Conservation (phyloP, 2,329 filamentous ascomycete species). For the Hymenoscyphus occultus region DNA sequence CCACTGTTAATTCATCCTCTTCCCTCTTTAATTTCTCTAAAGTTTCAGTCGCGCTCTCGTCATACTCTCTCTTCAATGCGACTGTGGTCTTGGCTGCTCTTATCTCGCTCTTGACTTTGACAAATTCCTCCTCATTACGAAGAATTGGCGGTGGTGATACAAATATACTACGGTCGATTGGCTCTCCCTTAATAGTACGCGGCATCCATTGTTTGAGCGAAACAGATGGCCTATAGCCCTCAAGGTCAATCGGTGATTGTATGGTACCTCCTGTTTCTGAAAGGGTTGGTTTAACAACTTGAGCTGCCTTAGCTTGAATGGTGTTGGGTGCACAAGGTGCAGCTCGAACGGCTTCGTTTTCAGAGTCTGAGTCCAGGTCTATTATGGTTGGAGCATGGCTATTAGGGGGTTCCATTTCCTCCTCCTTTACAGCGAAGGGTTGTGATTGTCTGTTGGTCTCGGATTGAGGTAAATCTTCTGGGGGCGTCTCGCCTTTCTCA, state of each 20-base stretch:
- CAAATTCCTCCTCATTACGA: not conserved
- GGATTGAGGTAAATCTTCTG: conserved; percentile 5
- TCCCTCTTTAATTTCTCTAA: conserved; percentile 14
- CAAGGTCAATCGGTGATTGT: not conserved
- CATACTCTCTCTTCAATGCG: not conserved
- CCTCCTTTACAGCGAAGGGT: not conserved
- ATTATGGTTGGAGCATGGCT: not conserved
- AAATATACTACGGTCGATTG: not conserved
- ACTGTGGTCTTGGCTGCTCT: not conserved
- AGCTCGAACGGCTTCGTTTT: not conserved
- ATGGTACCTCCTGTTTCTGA: no score
- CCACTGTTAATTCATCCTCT: conserved; percentile 11
- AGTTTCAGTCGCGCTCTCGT: conserved; percentile 1
- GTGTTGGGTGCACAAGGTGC: no score
- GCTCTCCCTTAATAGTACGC: not conserved
- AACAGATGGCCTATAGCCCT: not conserved
- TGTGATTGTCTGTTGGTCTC: not conserved
- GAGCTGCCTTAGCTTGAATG: not conserved
- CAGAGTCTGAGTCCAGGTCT: not conserved
- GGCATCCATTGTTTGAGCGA: not conserved
- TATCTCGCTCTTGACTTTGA: not conserved
- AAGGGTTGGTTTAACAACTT: no score
- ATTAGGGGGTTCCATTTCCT: not conserved
- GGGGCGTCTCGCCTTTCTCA: conserved; percentile 12
- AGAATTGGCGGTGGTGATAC: not conserved